Evolutionary conservation across 371 early-diverging fungal genomes (phyloP), one percentile per base, ranked within the genome.

Genomic region (Apophysomyces elegans): DNA sequence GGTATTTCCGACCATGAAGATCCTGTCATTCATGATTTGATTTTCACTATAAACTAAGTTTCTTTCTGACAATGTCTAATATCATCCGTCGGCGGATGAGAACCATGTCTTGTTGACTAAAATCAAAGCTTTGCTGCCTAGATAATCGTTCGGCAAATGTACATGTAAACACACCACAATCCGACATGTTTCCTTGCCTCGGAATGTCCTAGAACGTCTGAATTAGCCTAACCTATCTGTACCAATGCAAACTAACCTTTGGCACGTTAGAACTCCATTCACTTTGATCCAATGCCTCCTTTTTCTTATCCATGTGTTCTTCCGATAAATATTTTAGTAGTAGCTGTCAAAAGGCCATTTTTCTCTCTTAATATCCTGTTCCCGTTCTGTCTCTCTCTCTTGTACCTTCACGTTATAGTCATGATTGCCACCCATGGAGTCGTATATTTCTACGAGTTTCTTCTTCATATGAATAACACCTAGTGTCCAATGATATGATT

Each of bases 131-230:
- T 1, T 72, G 70, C 2, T 83, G 78, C 14, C 92, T 79, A 7
- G 90, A 72, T 16, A 80, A 60, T 68, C 86, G 84, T 68, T 97
- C 96, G 6, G 95, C 94, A 83, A 94, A 97, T 37, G 90, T 90
- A 66, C 92, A 92, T 0, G 95, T 89, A 76, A 99, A 99, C 4
- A 99, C 97, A n/a, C 99, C 99, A 76, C 99, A 99, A 76, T 99
- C 99, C 56, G 86, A 93, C 45, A 95, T 93, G 71, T 99, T 99
- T 38, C 74, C 64, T 75, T 99, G 99, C 7, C 73, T 71, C 0
- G 98, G 97, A 18, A 95, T 94, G 66, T 87, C 78, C 77, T 89
- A 56, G 16, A 59, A 54, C 12, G 1, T 14, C 38, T 36, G 35
- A 18, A 36, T 59, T 44, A 59, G 56, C 21, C 9, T 43, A 7